Conservation (phyloP, 1,284 basidiomycete genomes). For the Singerocomus inundabilis region DNA sequence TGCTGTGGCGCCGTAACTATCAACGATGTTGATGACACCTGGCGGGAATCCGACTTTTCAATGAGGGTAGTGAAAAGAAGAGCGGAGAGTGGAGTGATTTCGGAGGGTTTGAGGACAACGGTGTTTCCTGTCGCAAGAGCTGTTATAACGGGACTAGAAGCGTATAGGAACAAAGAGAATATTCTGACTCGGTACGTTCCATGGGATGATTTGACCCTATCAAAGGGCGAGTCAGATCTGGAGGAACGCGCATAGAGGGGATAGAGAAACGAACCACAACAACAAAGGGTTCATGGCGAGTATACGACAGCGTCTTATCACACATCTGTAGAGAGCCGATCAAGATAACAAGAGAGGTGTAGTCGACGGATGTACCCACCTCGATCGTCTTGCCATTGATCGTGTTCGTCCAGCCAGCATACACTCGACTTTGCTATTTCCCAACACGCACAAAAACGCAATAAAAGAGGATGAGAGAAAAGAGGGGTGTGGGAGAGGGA, state of each 20-base stretch:
- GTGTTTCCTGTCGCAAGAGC: constrained; percentile 70
- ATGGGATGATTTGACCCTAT: constrained; percentile 15
- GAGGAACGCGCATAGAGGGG: neutral
- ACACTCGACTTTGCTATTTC: no score
- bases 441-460: no score
- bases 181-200: constrained; percentile 10
- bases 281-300: constrained; percentile 13
- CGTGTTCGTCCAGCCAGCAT: constrained; percentile 49
- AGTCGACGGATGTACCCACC: constrained; percentile 15
- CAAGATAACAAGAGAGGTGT: neutral
- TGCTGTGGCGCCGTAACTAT: constrained; percentile 48
- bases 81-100: constrained; percentile 59
- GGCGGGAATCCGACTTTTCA: constrained; percentile 57
- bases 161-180: no score
- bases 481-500: constrained; percentile 25
- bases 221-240: neutral
- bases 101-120: constrained; percentile 71
- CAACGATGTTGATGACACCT: constrained; percentile 70
- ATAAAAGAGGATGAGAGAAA: constrained; percentile 18
- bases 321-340: constrained; percentile 1
- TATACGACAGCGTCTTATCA: constrained; percentile 8
- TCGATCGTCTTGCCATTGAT: constrained; percentile 53
- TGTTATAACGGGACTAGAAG: constrained; percentile 22
- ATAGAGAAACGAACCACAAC: constrained; percentile 11
- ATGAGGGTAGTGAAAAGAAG: constrained; percentile 22